Base-by-base conservation (phyloP, 768 basidiomycete genomes). In the Myochromella boudieri region DNA sequence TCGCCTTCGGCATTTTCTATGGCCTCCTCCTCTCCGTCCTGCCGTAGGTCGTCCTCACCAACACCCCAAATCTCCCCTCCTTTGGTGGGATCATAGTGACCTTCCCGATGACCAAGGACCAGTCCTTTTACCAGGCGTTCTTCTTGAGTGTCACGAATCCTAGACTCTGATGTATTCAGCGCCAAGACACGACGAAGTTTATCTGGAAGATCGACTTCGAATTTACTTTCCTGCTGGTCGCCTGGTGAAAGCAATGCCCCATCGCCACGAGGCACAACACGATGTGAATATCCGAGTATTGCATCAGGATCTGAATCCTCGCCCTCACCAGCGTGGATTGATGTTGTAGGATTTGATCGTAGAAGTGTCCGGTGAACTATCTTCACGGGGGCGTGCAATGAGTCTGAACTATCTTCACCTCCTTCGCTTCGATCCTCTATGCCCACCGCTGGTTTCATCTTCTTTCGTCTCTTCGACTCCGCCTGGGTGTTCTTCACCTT, bases 41-140 rank as follows among this genome's bases (percentile, higher is more conserved):
- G 14, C 29, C 40, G 68, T 27, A 68, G 68, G 54, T 74, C 70
- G 40, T 70, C 69, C 62, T 91, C 88, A 18, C 88, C 88, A 32
- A 80, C 80, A 55, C 79, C 82, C 87, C 87, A 90, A 47, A 90
- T 80, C 46, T 84, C 79, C 2, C 85, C 87, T 14, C 86, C 86
- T 60, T 74, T 84, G 41, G 59, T 66, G 11, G 81, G 70, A 49
- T 89, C 78, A 60, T 87, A 87, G 58, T 78, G 74, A 32, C 63
- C 68, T 52, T 69, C 68, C 46, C 80, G 73, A 46, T 66, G 63
- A 25, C 87, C 84, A 58, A 83, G 81, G 28, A 91, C 55, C 37
- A 91, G 64, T 15, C 74, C 70, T 48, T 79, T 75, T 29, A 83
- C 81, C 18, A 90, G 61, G 56, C 68, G 71, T 49, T 82, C 79